phyloP scores from a whole-genome alignment of 139 green algal genomes.

The Closterium sp. region DNA sequence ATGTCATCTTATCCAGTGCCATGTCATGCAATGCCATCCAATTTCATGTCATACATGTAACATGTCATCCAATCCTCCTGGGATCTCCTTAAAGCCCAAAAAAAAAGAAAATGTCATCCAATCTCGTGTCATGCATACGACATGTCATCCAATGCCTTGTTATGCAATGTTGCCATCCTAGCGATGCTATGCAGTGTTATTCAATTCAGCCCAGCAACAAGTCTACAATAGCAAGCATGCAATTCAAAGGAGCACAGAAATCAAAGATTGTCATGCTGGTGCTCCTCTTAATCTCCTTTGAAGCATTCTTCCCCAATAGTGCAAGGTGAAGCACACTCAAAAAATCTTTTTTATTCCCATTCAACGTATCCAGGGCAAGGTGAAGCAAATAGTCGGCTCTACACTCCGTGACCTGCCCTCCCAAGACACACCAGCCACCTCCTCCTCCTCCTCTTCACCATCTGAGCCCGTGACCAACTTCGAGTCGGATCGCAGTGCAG shows the following conservation, averaged over 20 bases:
- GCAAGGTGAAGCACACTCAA: background rate
- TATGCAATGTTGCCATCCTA: too few relatives aligned
- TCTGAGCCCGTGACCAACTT: slow-evolving; percentile 86
- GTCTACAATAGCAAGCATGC: background rate
- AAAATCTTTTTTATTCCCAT: background rate
- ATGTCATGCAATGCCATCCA: too few relatives aligned
- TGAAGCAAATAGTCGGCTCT: slow-evolving; percentile 99
- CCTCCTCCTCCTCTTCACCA: background rate
- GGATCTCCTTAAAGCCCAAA: too few relatives aligned
- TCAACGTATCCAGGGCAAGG: slow-evolving; percentile 74
- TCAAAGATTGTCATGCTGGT: background rate
- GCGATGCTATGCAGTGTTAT: too few relatives aligned
- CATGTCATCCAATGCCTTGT: background rate
- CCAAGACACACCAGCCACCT: background rate
- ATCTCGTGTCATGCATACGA: background rate
- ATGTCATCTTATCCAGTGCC: too few relatives aligned
- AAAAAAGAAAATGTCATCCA: too few relatives aligned
- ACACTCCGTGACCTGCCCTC: slow-evolving; percentile 78
- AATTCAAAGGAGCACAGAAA: background rate
- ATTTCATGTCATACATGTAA: background rate
- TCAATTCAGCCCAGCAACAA: background rate
- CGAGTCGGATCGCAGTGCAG: slow-evolving; percentile 76
- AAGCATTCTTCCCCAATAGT: background rate
- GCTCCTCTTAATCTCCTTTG: background rate
- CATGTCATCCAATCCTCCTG: background rate